Conservation (phyloP, 2,329 filamentous ascomycete genomes). For the Sporothrix sp. region DNA sequence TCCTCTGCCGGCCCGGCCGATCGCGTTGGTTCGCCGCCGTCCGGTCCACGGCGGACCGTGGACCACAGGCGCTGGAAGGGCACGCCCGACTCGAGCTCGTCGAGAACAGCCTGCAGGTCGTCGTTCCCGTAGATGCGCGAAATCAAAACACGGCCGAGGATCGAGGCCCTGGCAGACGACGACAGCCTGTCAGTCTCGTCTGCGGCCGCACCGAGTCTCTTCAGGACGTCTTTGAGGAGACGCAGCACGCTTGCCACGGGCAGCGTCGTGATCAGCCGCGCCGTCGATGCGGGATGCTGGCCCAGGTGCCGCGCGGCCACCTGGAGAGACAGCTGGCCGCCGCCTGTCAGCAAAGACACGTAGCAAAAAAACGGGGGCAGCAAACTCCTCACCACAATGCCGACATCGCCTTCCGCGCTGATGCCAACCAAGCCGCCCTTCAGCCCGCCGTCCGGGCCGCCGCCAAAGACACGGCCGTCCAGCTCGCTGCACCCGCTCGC, state of each 20-base stretch:
- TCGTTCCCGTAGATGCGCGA: conserved; percentile 50
- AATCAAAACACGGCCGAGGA: conserved; percentile 41
- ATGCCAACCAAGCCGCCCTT: conserved; percentile 40
- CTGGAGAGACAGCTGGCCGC: conserved; percentile 39
- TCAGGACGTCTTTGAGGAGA: conserved; percentile 32
- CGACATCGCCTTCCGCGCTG: conserved; percentile 41
- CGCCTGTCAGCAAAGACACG: background rate
- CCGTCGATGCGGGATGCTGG: conserved; percentile 20
- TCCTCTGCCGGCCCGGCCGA: background rate
- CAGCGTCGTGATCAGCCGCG: conserved; percentile 40
- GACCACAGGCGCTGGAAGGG: conserved; percentile 15
- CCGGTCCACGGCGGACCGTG: background rate
- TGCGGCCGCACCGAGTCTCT: conserved; percentile 5
- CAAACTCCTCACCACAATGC: conserved; percentile 25
- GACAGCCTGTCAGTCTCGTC: background rate
- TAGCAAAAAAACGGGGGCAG: background rate
- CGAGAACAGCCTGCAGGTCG: conserved; percentile 47
- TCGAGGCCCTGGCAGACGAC: conserved; percentile 9
- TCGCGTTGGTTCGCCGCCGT: background rate
- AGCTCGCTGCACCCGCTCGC: conserved; percentile 39
- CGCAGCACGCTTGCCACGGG: conserved; percentile 32
- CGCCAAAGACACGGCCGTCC: conserved; percentile 38
- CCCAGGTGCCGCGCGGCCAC: conserved; percentile 34
- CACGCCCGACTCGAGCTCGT: conserved; percentile 27
- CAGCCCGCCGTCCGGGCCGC: conserved; percentile 38